Conservation (phyloP, 345 rosid species). For the Abelmoschus esculentus region DNA sequence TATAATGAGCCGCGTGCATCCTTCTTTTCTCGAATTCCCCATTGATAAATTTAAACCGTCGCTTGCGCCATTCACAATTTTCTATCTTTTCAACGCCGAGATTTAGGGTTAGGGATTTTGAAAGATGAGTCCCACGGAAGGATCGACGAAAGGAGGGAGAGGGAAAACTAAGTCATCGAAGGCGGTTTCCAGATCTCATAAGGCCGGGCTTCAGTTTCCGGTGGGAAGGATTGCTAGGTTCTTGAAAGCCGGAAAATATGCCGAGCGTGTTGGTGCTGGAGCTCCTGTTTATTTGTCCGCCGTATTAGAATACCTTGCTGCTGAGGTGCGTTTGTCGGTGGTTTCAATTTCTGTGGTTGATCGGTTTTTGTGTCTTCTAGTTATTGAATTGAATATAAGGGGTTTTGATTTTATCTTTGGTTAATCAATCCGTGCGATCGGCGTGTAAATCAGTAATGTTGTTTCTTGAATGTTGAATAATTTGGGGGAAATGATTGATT, state of each 20-base stretch:
- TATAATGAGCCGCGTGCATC: slow-evolving; percentile 7
- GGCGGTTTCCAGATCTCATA: slow-evolving; percentile 56
- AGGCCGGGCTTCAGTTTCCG: slow-evolving; percentile 83
- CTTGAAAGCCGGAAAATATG: slow-evolving; percentile 69
- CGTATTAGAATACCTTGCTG: slow-evolving; percentile 77
- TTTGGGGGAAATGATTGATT: neutral
- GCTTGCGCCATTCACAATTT: neutral
- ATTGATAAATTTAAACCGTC: neutral
- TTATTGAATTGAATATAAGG: neutral
- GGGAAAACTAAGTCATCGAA: slow-evolving; percentile 62
- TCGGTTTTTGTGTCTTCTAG: neutral
- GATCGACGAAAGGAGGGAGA: slow-evolving; percentile 54
- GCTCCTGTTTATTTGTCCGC: slow-evolving; percentile 82
- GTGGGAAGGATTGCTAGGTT: slow-evolving; percentile 73
- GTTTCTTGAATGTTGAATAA: neutral
- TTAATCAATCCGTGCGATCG: neutral
- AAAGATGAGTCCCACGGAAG: slow-evolving; percentile 50
- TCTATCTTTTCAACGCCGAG: neutral
- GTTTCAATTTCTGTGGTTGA: neutral
- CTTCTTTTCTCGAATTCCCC: neutral
- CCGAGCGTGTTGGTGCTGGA: slow-evolving; percentile 77
- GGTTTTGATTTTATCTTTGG: neutral
- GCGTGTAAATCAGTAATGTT: neutral
- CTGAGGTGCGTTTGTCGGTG: slow-evolving; percentile 39
- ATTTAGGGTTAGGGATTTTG: slow-evolving; percentile 8